These are phyloP conservation scores for Groenewaldozyma salmanticensis DNA, from an alignment of 805 yeast genomes.

Conservation along the genomic window DNA sequence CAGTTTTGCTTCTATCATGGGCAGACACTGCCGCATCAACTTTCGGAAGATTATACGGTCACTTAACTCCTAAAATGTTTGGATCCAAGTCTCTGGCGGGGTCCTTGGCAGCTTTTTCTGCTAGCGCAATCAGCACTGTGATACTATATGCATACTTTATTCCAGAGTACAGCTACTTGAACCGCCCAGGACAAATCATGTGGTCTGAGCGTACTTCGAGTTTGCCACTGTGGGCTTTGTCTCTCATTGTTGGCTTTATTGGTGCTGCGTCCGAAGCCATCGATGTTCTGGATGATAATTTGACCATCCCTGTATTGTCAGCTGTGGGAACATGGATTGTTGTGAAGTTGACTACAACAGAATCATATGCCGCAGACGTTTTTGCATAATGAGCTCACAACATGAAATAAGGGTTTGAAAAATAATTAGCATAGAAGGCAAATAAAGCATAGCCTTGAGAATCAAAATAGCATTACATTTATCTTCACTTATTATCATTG, in stretches of 20 bases:
- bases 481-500: too few relatives aligned
- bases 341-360: constrained; percentile 25
- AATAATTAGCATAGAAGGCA: not conserved
- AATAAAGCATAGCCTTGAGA: not conserved
- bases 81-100: constrained; percentile 83
- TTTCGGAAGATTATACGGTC: constrained; percentile 77
- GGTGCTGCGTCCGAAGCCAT: constrained; percentile 85
- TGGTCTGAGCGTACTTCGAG: constrained; percentile 58
- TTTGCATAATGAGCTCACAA: constrained; percentile 4
- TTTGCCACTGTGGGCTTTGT: constrained; percentile 42
- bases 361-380: constrained; percentile 9
- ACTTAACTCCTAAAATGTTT: constrained; percentile 68
- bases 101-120: constrained; percentile 68
- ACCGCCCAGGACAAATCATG: constrained; percentile 45
- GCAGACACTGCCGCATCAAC: constrained; percentile 97
- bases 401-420: not conserved
- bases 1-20: constrained; percentile 83
- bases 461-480: too few relatives aligned
- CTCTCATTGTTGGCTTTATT: constrained; percentile 62
- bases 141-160: constrained; percentile 64
- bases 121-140: constrained; percentile 61
- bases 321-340: constrained; percentile 51
- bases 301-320: constrained; percentile 86
- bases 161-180: constrained; percentile 45
- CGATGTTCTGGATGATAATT: constrained; percentile 81